Evolutionary conservation across 2,329 filamentous ascomycete genomes (phyloP), one percentile per base, ranked within the genome.

Genomic region (Neopestalotiopsis clavispora): DNA sequence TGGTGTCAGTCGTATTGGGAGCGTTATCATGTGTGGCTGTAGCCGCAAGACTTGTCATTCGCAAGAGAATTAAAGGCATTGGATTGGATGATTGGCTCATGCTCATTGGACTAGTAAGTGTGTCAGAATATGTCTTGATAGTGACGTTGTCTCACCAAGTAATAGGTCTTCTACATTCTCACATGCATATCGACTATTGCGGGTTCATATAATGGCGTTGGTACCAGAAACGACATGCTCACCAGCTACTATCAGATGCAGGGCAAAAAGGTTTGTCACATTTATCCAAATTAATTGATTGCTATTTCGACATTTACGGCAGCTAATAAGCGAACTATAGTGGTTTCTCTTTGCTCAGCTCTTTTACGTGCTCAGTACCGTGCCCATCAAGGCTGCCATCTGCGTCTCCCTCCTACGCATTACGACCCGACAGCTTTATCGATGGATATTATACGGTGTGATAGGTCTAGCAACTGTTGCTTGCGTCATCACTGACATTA

Each of bases 331-430:
- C 23, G 23, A 28, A 28, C 23, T 17, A 17, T 6, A 62, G 59
- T 62, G 59, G 59, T 42, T 62, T n/a, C n/a, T 42, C 23, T n/a
- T 62, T 7, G 59, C 59, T n/a, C 59, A 62, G 12, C 12, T 62
- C 12, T 62, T 38, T 14, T 62, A 62, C 40, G 59, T 62, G 59
- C 34, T 42, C 59, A 62, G 59, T 40, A 62, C 59, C 9, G 59
- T 62, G 2, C 59, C 59, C 13, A 62, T 62, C 59, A 62, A 62
- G 32, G 59, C 59, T 62, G 30, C 59, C 14, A 62, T 62, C 2
- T 62, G 59, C 32, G 30, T 62, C n/a, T 28, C 59, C 5, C 59
- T 62, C 6, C 14, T 62, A 3, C 59, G 59, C 40, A 62, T 62
- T 23, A 62, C 59, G 4, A 62, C 30, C 3, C 23, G 34, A 23